These are phyloP conservation scores for Alternaria infectoria DNA, from an alignment of 2,329 filamentous ascomycete genomes.

Conservation along the genomic window DNA sequence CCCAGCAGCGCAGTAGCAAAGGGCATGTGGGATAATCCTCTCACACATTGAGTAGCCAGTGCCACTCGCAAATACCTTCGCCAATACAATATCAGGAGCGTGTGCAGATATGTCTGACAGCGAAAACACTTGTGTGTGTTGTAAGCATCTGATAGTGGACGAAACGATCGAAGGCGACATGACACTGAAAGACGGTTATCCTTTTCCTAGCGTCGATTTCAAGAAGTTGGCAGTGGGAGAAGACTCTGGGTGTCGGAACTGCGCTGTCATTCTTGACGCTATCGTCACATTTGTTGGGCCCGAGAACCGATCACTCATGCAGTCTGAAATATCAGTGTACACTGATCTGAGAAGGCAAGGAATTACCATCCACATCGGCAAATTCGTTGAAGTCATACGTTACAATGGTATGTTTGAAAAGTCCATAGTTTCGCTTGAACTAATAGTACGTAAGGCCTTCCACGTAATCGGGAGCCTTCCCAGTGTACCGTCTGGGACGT, in stretches of 20 bases:
- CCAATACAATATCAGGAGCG: neutral
- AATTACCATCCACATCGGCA: too few species aligned
- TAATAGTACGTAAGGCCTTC: rapidly evolving
- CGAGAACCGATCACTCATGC: too few species aligned
- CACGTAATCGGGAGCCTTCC: rapidly evolving
- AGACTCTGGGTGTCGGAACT: neutral
- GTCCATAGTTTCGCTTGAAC: rapidly evolving
- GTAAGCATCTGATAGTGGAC: neutral
- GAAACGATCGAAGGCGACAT: neutral
- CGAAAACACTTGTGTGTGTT: neutral
- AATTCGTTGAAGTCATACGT: too few species aligned
- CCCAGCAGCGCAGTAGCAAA: neutral
- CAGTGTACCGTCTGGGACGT: rapidly evolving
- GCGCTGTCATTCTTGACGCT: neutral
- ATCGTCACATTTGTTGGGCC: rapidly evolving
- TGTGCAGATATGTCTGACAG: neutral
- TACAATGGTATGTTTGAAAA: neutral
- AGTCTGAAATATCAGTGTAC: rapidly evolving
- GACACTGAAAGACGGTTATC: too few species aligned
- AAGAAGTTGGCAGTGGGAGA: neutral
- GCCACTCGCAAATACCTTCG: neutral
- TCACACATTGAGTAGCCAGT: too few species aligned
- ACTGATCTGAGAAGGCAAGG: rapidly evolving
- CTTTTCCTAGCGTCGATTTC: neutral
- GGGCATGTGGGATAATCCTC: neutral